Evolutionary conservation across 1,284 basidiomycete species (phyloP), one percentile per base, ranked within the genome.

Genomic region (Naganishia sp.): DNA sequence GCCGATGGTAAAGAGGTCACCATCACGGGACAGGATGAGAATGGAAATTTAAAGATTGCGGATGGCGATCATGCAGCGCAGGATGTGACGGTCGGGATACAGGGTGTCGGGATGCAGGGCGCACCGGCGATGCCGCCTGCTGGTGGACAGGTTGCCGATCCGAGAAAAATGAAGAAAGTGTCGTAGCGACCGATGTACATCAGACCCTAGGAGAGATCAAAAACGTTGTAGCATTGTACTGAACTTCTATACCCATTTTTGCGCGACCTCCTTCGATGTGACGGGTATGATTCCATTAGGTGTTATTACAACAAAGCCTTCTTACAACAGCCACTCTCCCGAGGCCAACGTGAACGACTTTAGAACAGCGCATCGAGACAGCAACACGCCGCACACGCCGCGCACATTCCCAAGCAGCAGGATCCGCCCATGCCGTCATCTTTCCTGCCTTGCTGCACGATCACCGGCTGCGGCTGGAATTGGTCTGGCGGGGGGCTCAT

Each of bases 1-100:
- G 53, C 52, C n/a, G 45, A 44, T 31, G 66, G 66, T 16, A 55
- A 67, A 31, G 66, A 67, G 36, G 60, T 67, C 10, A 64, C 57
- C n/a, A 53, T 66, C 45, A 61, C 44, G 36, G 50, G 57, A n/a
- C 57, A 66, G 53, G 64, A 60, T 28, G 53, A 55, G 45, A 46
- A 60, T 53, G 64, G 64, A 13, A 55, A 59, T 33, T 28, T 66
- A 21, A 49, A 66, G 53, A 36, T 66, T 33, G 64, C 55, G 15
- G 54, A 65, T 49, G 64, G 64, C 9, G 45, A 57, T 33, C 49
- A 66, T 46, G 46, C 57, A 15, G 50, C 55, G 23, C 64, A 44
- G 33, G 64, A 66, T 54, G 53, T 66, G 25, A 60, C 64, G 16
- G 56, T 66, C 2, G 49, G 43, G 25, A 33, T 66, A 28, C 42